Conservation (phyloP, 2,329 filamentous ascomycete genomes). For the Ascochyta pisi region DNA sequence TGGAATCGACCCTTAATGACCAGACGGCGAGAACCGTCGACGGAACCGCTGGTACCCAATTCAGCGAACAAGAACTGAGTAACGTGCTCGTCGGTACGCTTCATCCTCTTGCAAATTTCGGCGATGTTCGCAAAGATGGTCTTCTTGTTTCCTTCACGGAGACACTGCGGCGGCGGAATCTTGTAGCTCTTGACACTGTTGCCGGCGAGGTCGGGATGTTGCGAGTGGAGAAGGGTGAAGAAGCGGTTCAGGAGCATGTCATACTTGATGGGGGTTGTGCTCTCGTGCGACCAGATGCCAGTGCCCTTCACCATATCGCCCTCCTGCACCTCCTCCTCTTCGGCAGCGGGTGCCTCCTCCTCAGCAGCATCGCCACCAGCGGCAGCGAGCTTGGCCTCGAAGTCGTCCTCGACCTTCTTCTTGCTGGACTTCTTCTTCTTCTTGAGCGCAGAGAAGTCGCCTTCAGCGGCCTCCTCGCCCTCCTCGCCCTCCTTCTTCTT, state of each 20-base stretch:
- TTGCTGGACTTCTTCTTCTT: conserved; percentile 88
- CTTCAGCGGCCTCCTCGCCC: conserved; percentile 58
- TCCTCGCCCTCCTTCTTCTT: conserved; percentile 65
- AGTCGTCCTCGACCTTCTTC: conserved; percentile 64
- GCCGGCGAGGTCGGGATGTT: conserved; percentile 94
- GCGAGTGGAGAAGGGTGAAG: conserved; percentile 91
- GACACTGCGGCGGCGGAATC: conserved; percentile 97
- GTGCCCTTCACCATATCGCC: conserved; percentile 88
- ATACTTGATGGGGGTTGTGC: conserved; percentile 80
- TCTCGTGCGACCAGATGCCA: conserved; percentile 87
- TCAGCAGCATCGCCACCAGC: conserved; percentile 63
- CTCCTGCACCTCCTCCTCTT: conserved; percentile 61
- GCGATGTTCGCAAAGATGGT: conserved; percentile 99
- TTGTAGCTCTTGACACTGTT: conserved; percentile 95
- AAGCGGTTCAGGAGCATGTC: conserved; percentile 86
- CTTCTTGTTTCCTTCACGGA: conserved; percentile 98
- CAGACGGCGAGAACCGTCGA: conserved; percentile 85
- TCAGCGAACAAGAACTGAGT: conserved; percentile 97
- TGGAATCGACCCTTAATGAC: conserved; percentile 99
- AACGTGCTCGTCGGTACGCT: conserved; percentile 96
- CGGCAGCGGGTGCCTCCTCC: conserved; percentile 56
- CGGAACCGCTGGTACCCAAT: conserved; percentile 94
- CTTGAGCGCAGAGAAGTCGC: conserved; percentile 70
- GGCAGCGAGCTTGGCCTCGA: conserved; percentile 70
- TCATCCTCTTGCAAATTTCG: conserved; percentile 99